A percentile compares a stretch with the other conserved stretches of the same genome.
These are phyloP conservation scores for Trametes villosa DNA, from an alignment of 768 basidiomycete genomes.

Conservation along the genomic window DNA sequence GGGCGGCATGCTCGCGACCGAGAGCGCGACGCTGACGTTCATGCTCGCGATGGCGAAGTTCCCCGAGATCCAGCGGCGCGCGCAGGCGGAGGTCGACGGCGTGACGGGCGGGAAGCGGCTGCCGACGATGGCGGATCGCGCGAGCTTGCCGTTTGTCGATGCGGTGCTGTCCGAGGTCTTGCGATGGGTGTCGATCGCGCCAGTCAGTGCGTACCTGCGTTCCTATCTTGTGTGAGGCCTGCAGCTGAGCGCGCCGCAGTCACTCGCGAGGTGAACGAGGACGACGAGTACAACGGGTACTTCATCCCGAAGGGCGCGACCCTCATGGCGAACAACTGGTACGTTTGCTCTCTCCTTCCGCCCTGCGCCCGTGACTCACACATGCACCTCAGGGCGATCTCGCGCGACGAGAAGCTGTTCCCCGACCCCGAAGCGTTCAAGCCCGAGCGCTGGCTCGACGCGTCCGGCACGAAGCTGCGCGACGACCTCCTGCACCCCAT, in stretches of 20 bases:
- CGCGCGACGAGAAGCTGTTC: constrained; percentile 34
- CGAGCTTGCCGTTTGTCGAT: constrained; percentile 23
- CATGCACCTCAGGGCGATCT: constrained; percentile 32
- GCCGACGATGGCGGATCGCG: constrained; percentile 25
- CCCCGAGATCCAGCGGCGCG: constrained; percentile 25
- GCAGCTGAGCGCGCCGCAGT: constrained; percentile 6
- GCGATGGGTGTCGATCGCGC: constrained; percentile 29
- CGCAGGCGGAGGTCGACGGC: constrained; percentile 28
- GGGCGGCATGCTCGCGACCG: constrained; percentile 26
- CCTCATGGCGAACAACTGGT: constrained; percentile 38
- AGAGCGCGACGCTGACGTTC: constrained; percentile 26
- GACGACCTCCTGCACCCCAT: constrained; percentile 21
- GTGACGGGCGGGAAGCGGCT: constrained; percentile 15
- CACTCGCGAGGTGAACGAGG: constrained; percentile 17
- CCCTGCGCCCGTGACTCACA: background rate
- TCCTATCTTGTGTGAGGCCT: too few species aligned
- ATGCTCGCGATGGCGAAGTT: constrained; percentile 25
- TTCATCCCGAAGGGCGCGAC: constrained; percentile 37
- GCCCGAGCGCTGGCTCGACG: constrained; percentile 35
- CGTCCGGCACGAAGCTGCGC: constrained; percentile 10
- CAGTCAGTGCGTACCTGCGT: constrained; percentile 17
- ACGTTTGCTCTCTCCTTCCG: background rate
- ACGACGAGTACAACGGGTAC: constrained; percentile 33
- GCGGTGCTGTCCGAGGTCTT: constrained; percentile 26
- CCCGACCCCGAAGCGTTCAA: constrained; percentile 35